Conservation (phyloP, 805 yeast species). For the Wickerhamiella brachini region DNA sequence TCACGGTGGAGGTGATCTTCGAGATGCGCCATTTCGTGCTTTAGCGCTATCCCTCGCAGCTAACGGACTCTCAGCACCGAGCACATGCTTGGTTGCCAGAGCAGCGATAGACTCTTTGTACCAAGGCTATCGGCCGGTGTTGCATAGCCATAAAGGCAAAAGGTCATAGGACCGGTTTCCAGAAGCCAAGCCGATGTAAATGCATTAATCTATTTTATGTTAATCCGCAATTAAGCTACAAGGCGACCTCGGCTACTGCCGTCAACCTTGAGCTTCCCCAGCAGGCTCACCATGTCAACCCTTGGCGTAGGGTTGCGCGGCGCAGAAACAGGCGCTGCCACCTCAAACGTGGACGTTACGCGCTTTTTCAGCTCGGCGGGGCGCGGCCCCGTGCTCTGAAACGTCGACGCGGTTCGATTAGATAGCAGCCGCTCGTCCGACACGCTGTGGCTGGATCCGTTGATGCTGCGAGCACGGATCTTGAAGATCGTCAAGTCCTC, state of each 20-base stretch:
- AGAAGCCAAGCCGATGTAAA: too few relatives aligned
- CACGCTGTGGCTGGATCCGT: neutral
- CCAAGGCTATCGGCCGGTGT: too few relatives aligned
- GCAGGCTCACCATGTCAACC: neutral
- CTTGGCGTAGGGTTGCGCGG: neutral
- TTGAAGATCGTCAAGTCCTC: constrained; percentile 4
- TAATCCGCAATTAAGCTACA: neutral
- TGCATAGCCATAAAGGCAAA: too few relatives aligned
- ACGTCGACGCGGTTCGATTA: neutral
- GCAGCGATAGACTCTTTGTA: too few relatives aligned
- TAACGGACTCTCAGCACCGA: too few relatives aligned
- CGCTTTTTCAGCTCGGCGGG: neutral
- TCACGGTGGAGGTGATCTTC: constrained; percentile 73
- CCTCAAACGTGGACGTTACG: neutral
- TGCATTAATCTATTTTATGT: neutral
- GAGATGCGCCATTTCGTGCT: constrained; percentile 44
- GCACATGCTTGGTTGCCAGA: too few relatives aligned
- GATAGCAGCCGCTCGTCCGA: neutral
- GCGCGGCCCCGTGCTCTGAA: neutral
- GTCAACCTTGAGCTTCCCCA: constrained; percentile 1
- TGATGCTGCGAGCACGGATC: neutral
- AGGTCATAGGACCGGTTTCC: too few relatives aligned
- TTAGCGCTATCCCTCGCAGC: too few relatives aligned
- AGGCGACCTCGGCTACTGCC: constrained; percentile 3
- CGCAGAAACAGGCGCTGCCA: neutral